Conservation (phyloP, 768 basidiomycete species). For the Tricholomella constricta region DNA sequence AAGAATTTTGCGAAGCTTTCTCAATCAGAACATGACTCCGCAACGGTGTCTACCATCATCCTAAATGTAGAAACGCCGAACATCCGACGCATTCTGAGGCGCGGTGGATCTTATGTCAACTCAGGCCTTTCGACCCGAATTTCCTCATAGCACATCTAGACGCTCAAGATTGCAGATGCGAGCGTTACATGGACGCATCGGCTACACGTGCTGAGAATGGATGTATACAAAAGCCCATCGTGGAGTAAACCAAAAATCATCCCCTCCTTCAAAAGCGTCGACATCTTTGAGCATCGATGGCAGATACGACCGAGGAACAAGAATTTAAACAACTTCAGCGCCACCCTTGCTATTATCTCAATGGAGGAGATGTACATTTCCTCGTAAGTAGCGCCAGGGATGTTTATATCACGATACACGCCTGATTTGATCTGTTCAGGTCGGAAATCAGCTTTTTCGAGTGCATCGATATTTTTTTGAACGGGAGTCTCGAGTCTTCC, state of each 20-base stretch:
- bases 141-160: neutral
- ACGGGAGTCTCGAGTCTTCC: conserved; percentile 58
- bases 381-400: conserved; percentile 38
- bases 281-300: neutral
- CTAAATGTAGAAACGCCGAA: neutral
- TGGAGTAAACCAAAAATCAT: neutral
- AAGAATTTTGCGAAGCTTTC: neutral
- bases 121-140: neutral
- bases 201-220: conserved; percentile 1
- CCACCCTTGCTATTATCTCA: conserved; percentile 49
- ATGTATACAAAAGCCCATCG: neutral
- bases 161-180: conserved; percentile 1
- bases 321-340: conserved; percentile 20
- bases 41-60: neutral
- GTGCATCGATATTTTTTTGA: conserved; percentile 65
- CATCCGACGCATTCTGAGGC: neutral
- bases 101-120: too few species aligned
- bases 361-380: conserved; percentile 55
- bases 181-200: neutral
- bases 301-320: conserved; percentile 1
- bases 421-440: conserved; percentile 34
- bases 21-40: neutral
- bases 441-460: conserved; percentile 55
- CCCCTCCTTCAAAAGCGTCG: neutral
- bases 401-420: neutral